Percentiles rank a stretch among this genome's conserved stretches.
Conservation (phyloP, 306 rosid species). For the Vicia faba region DNA sequence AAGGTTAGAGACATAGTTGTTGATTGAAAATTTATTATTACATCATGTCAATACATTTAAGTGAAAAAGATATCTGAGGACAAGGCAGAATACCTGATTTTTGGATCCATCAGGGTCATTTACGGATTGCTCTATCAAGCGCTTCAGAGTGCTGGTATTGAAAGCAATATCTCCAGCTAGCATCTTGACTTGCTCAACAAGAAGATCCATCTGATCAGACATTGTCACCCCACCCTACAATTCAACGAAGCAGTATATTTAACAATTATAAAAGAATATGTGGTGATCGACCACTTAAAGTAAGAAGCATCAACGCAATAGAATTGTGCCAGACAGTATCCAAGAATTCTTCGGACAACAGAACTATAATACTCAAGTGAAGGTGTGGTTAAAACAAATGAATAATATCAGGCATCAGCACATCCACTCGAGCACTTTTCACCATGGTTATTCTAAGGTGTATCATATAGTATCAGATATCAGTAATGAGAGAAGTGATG, state of each 20-base stretch:
- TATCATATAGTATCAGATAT: conserved; percentile 9
- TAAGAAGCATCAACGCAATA: conserved; percentile 18
- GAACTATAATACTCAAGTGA: not conserved
- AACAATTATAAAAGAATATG: conserved; percentile 24
- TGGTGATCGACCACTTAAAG: conserved; percentile 23
- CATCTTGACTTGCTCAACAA: conserved; percentile 98
- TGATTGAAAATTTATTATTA: not conserved
- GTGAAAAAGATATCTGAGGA: conserved; percentile 7
- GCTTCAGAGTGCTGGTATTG: conserved; percentile 95
- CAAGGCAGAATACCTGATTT: conserved; percentile 60
- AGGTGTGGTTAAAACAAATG: conserved; percentile 19
- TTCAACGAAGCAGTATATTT: conserved; percentile 34
- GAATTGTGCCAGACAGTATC: conserved; percentile 16
- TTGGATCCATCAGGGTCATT: conserved; percentile 79
- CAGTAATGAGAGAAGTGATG: conserved; percentile 13
- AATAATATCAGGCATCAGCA: not conserved
- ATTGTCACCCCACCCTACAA: conserved; percentile 81
- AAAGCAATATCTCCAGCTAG: conserved; percentile 98
- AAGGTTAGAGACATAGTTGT: not conserved
- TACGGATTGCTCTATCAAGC: conserved; percentile 84
- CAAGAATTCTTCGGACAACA: conserved; percentile 16
- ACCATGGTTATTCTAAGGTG: conserved; percentile 15
- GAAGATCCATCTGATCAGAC: conserved; percentile 96
- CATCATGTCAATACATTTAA: conserved; percentile 19
- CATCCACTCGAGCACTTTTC: not conserved